Percentiles rank a stretch among this genome's conserved stretches.
Evolutionary conservation across 23 red algal species (phyloP).

Genomic region (Gracilaria domingensis): DNA sequence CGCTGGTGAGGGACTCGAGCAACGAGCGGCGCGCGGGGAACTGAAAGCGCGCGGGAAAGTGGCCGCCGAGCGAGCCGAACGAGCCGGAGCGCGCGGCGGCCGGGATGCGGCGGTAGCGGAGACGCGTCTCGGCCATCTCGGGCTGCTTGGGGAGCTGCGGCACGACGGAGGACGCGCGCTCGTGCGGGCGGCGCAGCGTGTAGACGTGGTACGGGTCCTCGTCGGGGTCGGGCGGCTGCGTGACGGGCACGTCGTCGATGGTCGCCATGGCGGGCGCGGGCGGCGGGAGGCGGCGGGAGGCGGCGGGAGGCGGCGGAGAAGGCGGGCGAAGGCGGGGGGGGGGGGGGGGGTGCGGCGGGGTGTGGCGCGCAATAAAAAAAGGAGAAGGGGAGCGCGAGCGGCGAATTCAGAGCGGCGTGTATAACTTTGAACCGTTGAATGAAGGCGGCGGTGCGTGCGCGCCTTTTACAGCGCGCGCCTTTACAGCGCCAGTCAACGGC

Average conservation of each 20-base stretch:
- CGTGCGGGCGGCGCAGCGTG: slow-evolving; percentile 42
- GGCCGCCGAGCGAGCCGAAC: slow-evolving; percentile 49
- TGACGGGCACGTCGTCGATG: neutral
- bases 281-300: neutral
- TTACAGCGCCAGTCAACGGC: neutral
- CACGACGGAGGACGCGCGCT: slow-evolving; percentile 55
- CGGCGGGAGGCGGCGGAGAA: neutral
- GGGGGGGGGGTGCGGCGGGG: neutral
- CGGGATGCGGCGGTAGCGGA: slow-evolving; percentile 61
- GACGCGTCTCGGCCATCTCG: slow-evolving; percentile 62
- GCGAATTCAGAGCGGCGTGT: slow-evolving; percentile 24
- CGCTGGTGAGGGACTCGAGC: slow-evolving; percentile 51
- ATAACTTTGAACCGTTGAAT: neutral
- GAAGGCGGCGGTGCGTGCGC: too few relatives aligned
- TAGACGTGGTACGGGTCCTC: slow-evolving; percentile 67
- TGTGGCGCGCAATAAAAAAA: slow-evolving; percentile 6
- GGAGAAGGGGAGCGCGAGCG: slow-evolving; percentile 28
- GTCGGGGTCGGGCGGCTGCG: neutral
- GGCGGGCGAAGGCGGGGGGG: neutral
- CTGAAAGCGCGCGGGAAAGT: slow-evolving; percentile 60
- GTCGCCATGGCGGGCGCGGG: neutral
- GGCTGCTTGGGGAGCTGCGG: slow-evolving; percentile 67
- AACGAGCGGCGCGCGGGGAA: slow-evolving; percentile 50
- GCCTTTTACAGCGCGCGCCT: neutral
- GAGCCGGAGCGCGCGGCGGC: slow-evolving; percentile 49